Percentiles rank a stretch among this genome's conserved stretches.
Conservation (phyloP, 108 stramenopile genomes). For the Skeletonema grethae region DNA sequence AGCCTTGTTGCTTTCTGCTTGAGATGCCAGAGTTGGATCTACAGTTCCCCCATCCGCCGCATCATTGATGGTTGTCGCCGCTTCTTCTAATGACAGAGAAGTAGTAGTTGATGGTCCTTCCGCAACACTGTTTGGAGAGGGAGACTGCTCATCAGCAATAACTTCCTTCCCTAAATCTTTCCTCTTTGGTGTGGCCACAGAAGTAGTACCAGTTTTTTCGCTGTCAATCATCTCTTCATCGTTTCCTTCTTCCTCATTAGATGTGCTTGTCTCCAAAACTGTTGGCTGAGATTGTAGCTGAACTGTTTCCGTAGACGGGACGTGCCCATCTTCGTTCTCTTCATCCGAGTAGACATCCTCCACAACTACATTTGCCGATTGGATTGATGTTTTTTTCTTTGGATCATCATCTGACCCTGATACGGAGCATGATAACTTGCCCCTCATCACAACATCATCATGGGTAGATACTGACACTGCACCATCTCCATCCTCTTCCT, state of each 20-base stretch:
- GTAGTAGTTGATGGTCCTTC: background rate
- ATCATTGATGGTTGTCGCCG: background rate
- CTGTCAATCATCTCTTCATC: background rate
- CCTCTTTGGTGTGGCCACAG: background rate
- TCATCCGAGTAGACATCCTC: background rate
- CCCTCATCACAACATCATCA: background rate
- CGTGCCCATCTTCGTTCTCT: background rate
- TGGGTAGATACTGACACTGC: too few species aligned
- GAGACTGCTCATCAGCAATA: background rate
- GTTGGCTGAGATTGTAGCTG: background rate
- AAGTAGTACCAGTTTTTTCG: background rate
- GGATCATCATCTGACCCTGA: background rate
- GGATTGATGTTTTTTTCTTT: background rate
- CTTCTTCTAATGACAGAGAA: background rate
- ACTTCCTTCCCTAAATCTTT: background rate
- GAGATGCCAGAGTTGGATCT: too few species aligned
- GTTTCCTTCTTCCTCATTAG: background rate
- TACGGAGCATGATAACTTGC: background rate
- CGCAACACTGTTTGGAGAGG: background rate
- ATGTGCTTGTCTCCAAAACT: background rate
- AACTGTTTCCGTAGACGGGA: background rate
- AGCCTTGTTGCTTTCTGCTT: background rate
- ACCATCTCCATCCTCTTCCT: too few species aligned
- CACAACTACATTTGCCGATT: background rate
- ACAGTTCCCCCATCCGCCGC: too few species aligned